Percentiles rank a stretch among this genome's conserved stretches.
These are phyloP conservation scores for Blastobotrys serpentis DNA, from an alignment of 1,139 yeast genomes.

Conservation along the genomic window DNA sequence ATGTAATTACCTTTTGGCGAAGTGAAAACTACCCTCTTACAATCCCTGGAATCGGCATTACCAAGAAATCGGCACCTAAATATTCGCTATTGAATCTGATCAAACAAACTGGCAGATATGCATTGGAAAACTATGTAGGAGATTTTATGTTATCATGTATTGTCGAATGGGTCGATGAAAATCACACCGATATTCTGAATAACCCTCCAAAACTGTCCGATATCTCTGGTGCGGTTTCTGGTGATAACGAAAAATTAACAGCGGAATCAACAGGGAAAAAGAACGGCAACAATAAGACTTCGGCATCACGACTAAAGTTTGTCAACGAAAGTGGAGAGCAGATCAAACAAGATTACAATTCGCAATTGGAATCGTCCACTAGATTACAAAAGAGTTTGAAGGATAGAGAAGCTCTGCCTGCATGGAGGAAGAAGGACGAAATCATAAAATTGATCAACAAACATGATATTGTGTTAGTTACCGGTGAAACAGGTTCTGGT, in stretches of 20 bases:
- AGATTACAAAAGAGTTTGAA: conserved; percentile 40
- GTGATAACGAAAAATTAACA: conserved; percentile 25
- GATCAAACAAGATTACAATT: conserved; percentile 19
- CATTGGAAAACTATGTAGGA: conserved; percentile 52
- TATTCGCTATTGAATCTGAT: conserved; percentile 70
- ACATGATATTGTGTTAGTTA: conserved; percentile 69
- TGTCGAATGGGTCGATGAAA: conserved; percentile 72
- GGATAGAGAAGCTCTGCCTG: conserved; percentile 65
- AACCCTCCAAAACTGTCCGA: conserved; percentile 71
- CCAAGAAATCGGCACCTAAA: conserved; percentile 51
- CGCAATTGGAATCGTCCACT: conserved; percentile 25
- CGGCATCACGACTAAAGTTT: conserved; percentile 11
- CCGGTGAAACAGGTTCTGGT: conserved; percentile 98
- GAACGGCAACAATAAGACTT: neutral
- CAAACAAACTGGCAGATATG: conserved; percentile 42
- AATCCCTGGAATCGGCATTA: conserved; percentile 17
- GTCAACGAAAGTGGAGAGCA: conserved; percentile 16
- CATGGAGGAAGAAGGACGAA: conserved; percentile 66
- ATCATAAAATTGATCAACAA: conserved; percentile 56
- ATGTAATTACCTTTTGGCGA: conserved; percentile 12
- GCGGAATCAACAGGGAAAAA: neutral
- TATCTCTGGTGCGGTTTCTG: conserved; percentile 39
- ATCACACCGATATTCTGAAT: conserved; percentile 55
- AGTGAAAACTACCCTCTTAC: conserved; percentile 11
- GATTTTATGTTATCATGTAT: conserved; percentile 65